Evolutionary conservation across 2,329 filamentous ascomycete species (phyloP), one percentile per base, ranked within the genome.

Genomic region (Stagonosporopsis chrysanthemi): DNA sequence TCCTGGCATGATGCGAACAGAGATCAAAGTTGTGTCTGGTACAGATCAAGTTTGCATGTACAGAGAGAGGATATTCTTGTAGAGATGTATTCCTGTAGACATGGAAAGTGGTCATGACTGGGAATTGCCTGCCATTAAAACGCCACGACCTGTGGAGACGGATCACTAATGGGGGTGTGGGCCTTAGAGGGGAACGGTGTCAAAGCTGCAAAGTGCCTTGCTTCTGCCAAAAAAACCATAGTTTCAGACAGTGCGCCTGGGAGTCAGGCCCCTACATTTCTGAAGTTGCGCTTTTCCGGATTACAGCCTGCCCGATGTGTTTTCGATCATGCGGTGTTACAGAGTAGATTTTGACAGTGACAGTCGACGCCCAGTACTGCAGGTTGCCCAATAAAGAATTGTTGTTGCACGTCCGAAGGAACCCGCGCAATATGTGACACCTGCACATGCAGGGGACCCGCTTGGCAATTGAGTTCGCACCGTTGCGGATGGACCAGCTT

Each of bases 1-100:
- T 17, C 72, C 72, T 38, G 70, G 69, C 72, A 74, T 73, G 6
- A 24, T 64, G 63, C 49, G 3, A 15, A 39, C 5, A 7, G 12
- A 42, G 17, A 42, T 29, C 11, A 14, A 42, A 8, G 29, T 35
- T 4, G 9, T 46, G 9, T 42, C 23, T 40, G 22, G 47, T 39
- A 29, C 24, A 50, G 19, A 41, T 38, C 36, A 26, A 28, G 31
- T 23, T 52, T 29, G 38, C 22, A 23, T 22, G 23, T n/a, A 26
- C 14, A 28, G 2, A 19, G 3, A 19, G 19, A 19, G 19, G 19
- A 19, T 2, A 19, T 26, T 8, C 24, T 26, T 6, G 52, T 12
- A 29, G 12, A 15, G 11, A 26, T 14, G 19, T 5, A 40, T 4
- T 40, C 11, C 38, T 6, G 26, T n/a, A 14, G 22, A 43, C 39